Percentiles rank a stretch among this genome's conserved stretches.
Conservation (phyloP, 2,329 filamentous ascomycete species). For the Amylocarpus encephaloides region DNA sequence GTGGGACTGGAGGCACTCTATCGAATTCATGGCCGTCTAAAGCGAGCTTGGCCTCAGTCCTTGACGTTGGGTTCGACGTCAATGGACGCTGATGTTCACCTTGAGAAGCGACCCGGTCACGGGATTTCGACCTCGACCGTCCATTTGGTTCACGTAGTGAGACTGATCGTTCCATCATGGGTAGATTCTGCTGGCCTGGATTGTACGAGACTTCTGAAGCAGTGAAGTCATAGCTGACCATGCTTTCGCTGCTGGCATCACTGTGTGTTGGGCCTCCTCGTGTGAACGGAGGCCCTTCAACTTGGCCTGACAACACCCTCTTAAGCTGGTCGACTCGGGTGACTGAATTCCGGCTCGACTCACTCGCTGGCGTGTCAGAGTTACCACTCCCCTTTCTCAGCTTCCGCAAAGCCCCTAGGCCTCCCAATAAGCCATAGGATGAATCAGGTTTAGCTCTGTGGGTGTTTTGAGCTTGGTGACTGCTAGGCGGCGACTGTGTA, state of each 20-base stretch:
- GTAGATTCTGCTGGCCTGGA: conserved; percentile 18
- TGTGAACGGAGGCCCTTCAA: conserved; percentile 31
- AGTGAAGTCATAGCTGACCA: conserved; percentile 63
- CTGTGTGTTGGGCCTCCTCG: conserved; percentile 40
- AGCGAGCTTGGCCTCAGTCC: conserved; percentile 9
- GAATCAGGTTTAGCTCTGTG: conserved; percentile 25
- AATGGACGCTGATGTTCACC: conserved; percentile 22
- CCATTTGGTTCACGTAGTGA: conserved; percentile 25
- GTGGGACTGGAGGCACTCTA: conserved; percentile 28
- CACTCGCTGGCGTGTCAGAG: conserved; percentile 38
- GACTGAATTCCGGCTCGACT: conserved; percentile 44
- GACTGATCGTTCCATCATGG: conserved; percentile 21
- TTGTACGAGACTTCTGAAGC: conserved; percentile 62
- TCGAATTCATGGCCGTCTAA: conserved; percentile 21
- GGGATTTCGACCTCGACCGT: conserved; percentile 27
- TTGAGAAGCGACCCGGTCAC: conserved; percentile 20
- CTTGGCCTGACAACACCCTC: conserved; percentile 51
- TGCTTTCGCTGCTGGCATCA: conserved; percentile 56
- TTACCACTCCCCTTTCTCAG: conserved; percentile 49
- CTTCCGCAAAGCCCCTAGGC: conserved; percentile 36
- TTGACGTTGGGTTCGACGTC: conserved; percentile 20
- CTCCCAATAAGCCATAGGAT: conserved; percentile 28
- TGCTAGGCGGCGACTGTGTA: conserved; percentile 35
- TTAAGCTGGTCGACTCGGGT: conserved; percentile 60
- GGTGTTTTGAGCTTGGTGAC: conserved; percentile 32